Evolutionary conservation across 108 stramenopile species (phyloP).

Genomic region (Cyclotella kingstonii): DNA sequence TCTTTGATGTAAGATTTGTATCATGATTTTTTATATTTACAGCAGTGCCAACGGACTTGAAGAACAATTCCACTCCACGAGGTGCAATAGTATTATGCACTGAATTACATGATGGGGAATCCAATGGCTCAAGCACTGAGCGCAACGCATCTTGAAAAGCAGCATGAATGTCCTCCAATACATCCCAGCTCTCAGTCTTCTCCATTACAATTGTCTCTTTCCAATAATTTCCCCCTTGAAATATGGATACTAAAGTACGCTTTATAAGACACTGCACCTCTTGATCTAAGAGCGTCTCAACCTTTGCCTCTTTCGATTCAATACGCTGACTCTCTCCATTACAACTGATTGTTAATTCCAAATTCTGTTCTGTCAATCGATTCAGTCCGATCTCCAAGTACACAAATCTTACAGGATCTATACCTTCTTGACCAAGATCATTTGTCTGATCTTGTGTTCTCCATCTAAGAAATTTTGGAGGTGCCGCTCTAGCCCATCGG

Average conservation of each 20-base stretch:
- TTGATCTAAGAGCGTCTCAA: background rate
- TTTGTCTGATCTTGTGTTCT: too few relatives aligned
- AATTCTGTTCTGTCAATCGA: background rate
- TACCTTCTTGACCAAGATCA: slow-evolving; percentile 12
- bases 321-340: slow-evolving; percentile 16
- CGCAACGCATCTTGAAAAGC: slow-evolving; percentile 41
- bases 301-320: background rate
- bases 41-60: slow-evolving; percentile 8
- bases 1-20: background rate
- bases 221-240: slow-evolving; percentile 4
- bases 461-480: slow-evolving; percentile 83
- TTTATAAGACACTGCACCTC: slow-evolving; percentile 5
- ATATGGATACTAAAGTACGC: too few relatives aligned
- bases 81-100: too few relatives aligned
- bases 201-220: background rate
- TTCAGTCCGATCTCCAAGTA: slow-evolving; percentile 54
- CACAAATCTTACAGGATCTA: slow-evolving; percentile 65
- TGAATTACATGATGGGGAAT: slow-evolving; percentile 1
- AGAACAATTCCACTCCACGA: slow-evolving; percentile 40
- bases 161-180: slow-evolving; percentile 33
- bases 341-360: background rate
- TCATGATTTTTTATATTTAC: background rate
- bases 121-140: background rate
- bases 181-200: slow-evolving; percentile 5
- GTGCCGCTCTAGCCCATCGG: slow-evolving; percentile 70